A percentile compares a stretch with the other conserved stretches of the same genome.
These are phyloP conservation scores for Leccinum pellstonianum DNA, from an alignment of 768 basidiomycete genomes.

Conservation along the genomic window DNA sequence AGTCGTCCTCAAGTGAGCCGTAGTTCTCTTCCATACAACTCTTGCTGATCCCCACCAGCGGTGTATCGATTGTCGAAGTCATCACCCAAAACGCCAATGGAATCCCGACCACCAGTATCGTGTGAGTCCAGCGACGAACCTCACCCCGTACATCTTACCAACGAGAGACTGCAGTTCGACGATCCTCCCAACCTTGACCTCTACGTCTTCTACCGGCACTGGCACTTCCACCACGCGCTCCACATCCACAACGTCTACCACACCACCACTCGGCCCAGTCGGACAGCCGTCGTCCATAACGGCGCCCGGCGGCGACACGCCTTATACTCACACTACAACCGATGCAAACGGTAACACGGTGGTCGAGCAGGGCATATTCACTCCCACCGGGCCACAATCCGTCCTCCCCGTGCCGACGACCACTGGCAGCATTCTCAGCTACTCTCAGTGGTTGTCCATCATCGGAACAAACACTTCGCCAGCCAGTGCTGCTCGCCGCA, in stretches of 20 bases:
- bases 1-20: constrained; percentile 45
- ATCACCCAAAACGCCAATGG: constrained; percentile 42
- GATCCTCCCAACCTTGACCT: constrained; percentile 10
- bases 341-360: constrained; percentile 31
- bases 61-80: constrained; percentile 52
- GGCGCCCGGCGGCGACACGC: constrained; percentile 46
- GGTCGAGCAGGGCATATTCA: constrained; percentile 27
- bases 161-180: constrained; percentile 12
- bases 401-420: constrained; percentile 27
- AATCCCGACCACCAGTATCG: constrained; percentile 38
- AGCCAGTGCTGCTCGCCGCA: constrained; percentile 26
- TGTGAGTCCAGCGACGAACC: constrained; percentile 36
- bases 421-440: constrained; percentile 28
- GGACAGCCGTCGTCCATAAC: constrained; percentile 46
- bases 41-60: constrained; percentile 35
- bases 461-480: constrained; percentile 32
- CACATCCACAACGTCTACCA: constrained; percentile 20
- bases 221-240: constrained; percentile 20
- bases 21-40: neutral
- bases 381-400: constrained; percentile 31
- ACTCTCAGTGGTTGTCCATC: constrained; percentile 31
- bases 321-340: constrained; percentile 50
- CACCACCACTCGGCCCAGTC: constrained; percentile 39
- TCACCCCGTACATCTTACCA: constrained; percentile 5
- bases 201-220: constrained; percentile 16